Evolutionary conservation across 768 basidiomycete genomes (phyloP), one percentile per base, ranked within the genome.

Genomic region (Pulveroboletus sp.): DNA sequence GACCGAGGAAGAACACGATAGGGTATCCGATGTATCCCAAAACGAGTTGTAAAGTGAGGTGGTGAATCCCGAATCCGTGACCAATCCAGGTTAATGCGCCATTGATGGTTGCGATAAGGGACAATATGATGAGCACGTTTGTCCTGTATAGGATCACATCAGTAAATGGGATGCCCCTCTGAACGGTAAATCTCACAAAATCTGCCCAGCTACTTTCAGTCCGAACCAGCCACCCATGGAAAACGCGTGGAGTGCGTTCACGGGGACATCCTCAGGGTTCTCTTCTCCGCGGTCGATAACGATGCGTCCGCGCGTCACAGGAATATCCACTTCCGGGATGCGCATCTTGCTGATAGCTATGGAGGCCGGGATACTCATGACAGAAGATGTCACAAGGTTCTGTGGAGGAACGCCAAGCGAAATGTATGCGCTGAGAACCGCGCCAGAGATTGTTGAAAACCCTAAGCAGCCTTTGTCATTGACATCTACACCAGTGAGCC

Each of bases 301-400:
- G 50, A 93, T 78, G 31, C 73, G 80, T 11, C 92, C 92, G 31
- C 87, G 85, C 27, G 92, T 93, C 39, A 92, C 79, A 27, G 92
- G 92, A 56, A 88, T 88, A 17, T 93, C 92, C 26, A 76, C 66
- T 71, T 95, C 93, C 0, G 93, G 93, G 31, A 84, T 57, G 39
- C 92, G 88, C 59, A 94, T 74, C 70, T 95, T 95, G 64, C 85
- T 87, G 61, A 95, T 93, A 2, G 92, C 80, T 64, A 95, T 93
- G 12, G 91, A 93, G 0, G 93, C 93, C 17, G 93, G 93, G 53
- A 96, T 95, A 66, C 85, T 88, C 93, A 95, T 95, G 51, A 94
- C 86, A 8, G 89, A 91, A 6, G 93, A 86, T 3, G 92, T 93
- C 58, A 93, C 74, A 21, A 92, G 74, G 62, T 88, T 93, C 66